Base-by-base conservation (phyloP, 1,284 basidiomycete genomes). In the Cystobasidium slooffiae region DNA sequence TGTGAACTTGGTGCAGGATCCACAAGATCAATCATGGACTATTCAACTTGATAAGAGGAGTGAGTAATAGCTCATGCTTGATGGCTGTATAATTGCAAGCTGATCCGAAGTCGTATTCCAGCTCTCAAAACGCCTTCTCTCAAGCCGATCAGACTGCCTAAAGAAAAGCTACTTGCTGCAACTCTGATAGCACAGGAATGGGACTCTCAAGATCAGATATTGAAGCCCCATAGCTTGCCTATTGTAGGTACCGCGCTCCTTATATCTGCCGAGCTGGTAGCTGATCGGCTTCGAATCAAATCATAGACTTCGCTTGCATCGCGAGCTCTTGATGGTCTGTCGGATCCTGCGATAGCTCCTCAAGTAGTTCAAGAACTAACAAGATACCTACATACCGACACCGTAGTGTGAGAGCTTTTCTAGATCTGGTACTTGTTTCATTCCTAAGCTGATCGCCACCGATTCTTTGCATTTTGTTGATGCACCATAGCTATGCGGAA, bases 341-440 rank as follows among this genome's bases (percentile, higher is more conserved):
- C 83, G 8, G 87, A 91, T 56, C 83, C 86, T 53, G 78, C 82
- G 39, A 88, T 87, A 16, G 85, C 90, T 7, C 81, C 82, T n/a
- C 86, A 90, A 68, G 90, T 96, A 39, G 86, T 88, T 43, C 86
- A 86, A n/a, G 86, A 88, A 22, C 82, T 99, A 58, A 82, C 97
- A 65, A 88, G 89, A 76, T 99, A 98, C 83, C 84, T 99, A 46
- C 91, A 97, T 78, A 98, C 96, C 2, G 97, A 99, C 81, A 95
- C 97, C 0, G 89, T 99, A 75, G 94, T 93, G 94, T 94, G 78
- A 73, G 86, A 24, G 0, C 43, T 58, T 49, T 41, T 31, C 14
- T n/a, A 4, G 52, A 55, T 68, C 66, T 55, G 14, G 14, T 56
- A 39, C 14, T 43, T 51, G 20, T 43, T 52, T 52, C 49, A 22